These are phyloP conservation scores for Xylaria venustula DNA, from an alignment of 495 filamentous ascomycete genomes.

Conservation along the genomic window DNA sequence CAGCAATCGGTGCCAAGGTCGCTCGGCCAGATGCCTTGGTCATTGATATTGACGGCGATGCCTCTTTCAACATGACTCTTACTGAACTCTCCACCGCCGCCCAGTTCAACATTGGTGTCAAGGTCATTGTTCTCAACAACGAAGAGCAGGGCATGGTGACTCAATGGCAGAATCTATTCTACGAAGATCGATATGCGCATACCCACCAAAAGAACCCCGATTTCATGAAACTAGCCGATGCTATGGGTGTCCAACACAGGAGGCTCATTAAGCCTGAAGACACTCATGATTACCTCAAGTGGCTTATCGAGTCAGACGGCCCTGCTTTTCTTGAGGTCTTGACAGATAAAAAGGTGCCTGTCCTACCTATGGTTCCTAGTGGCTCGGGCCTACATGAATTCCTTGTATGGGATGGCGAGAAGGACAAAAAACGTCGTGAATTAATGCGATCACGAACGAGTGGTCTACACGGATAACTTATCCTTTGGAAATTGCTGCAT, in stretches of 20 bases:
- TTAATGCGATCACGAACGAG: slow-evolving; percentile 69
- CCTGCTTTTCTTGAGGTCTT: slow-evolving; percentile 68
- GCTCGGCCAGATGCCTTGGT: slow-evolving; percentile 81
- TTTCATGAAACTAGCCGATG: slow-evolving; percentile 79
- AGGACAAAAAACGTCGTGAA: slow-evolving; percentile 70
- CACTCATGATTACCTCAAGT: slow-evolving; percentile 74
- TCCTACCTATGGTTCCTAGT: slow-evolving; percentile 92
- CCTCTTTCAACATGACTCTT: slow-evolving; percentile 95
- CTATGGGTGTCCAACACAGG: slow-evolving; percentile 75
- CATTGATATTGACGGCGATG: slow-evolving; percentile 93
- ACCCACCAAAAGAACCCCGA: slow-evolving; percentile 89
- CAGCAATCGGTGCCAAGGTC: slow-evolving; percentile 92
- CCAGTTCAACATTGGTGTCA: slow-evolving; percentile 91
- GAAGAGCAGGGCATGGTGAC: slow-evolving; percentile 98
- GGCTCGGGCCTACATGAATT: slow-evolving; percentile 91
- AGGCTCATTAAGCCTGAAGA: slow-evolving; percentile 66
- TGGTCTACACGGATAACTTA: slow-evolving; percentile 45
- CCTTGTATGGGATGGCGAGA: slow-evolving; percentile 81
- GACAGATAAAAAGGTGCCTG: slow-evolving; percentile 89
- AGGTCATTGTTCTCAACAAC: slow-evolving; percentile 91
- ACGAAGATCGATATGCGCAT: slow-evolving; percentile 86
- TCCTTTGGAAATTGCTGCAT: slow-evolving; percentile 20
- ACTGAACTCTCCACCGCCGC: slow-evolving; percentile 86
- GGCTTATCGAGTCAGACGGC: slow-evolving; percentile 81
- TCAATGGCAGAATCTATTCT: slow-evolving; percentile 93